A percentile compares a stretch with the other conserved stretches of the same genome.
phyloP scores from a whole-genome alignment of 2,329 filamentous ascomycete genomes.

The Cladosporium austrohemisphaericum region DNA sequence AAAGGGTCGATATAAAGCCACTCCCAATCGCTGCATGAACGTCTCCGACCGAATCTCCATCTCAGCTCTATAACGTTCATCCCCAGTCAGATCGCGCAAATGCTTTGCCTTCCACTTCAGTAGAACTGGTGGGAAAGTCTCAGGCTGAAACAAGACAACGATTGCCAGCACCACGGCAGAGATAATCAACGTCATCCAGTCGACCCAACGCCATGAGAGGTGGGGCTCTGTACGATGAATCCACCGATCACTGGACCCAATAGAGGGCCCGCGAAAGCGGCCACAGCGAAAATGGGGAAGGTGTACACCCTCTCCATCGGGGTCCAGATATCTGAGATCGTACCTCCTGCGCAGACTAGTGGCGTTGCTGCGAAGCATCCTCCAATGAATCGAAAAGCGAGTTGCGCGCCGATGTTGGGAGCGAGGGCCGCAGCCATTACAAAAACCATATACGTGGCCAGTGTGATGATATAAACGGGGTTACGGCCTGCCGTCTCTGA shows the following conservation, averaged over 20 bases:
- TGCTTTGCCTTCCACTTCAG: constrained; percentile 33
- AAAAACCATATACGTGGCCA: constrained; percentile 18
- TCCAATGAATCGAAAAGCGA: constrained; percentile 24
- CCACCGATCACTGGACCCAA: constrained; percentile 42
- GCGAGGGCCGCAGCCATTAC: constrained; percentile 21
- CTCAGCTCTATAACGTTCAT: constrained; percentile 17
- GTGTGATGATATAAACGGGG: constrained; percentile 23
- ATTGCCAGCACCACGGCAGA: constrained; percentile 23
- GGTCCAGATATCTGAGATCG: constrained; percentile 25
- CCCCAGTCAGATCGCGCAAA: constrained; percentile 27
- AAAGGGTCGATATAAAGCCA: constrained; percentile 17
- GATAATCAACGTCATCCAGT: constrained; percentile 38
- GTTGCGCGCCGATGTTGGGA: constrained; percentile 22
- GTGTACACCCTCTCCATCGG: constrained; percentile 21
- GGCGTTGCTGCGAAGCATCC: constrained; percentile 25
- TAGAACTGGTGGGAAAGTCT: constrained; percentile 46
- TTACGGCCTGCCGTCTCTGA: constrained; percentile 36
- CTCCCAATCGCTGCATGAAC: constrained; percentile 19
- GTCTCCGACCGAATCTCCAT: constrained; percentile 4
- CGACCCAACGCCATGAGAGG: constrained; percentile 42
- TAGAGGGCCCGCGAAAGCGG: constrained; percentile 32
- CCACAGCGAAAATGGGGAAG: constrained; percentile 22
- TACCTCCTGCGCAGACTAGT: constrained; percentile 24
- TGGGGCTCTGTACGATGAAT: constrained; percentile 34
- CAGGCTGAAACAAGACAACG: constrained; percentile 43